These are phyloP conservation scores for Diaporthe citriasiana DNA, from an alignment of 2,329 filamentous ascomycete species.

Conservation along the genomic window DNA sequence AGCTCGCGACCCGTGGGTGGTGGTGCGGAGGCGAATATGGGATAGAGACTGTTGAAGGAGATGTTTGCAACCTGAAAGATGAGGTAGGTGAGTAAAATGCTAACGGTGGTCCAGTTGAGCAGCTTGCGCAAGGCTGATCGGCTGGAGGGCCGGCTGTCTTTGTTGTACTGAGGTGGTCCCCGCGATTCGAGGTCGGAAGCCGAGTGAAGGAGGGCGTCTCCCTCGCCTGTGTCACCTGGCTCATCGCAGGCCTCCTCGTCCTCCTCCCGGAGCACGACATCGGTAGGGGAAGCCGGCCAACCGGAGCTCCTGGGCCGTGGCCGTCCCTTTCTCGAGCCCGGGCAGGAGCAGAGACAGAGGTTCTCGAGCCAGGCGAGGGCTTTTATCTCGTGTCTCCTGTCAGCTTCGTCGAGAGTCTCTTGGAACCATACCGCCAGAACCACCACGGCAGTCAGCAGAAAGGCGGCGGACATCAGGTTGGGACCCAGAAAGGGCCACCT, in stretches of 20 bases:
- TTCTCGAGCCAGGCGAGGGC: constrained; percentile 51
- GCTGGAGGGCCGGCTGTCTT: constrained; percentile 61
- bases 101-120: constrained; percentile 83
- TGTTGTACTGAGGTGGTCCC: constrained; percentile 55
- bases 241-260: constrained; percentile 44
- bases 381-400: constrained; percentile 43
- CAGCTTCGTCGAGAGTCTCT: constrained; percentile 78
- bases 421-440: constrained; percentile 86
- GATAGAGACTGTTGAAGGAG: constrained; percentile 94
- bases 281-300: constrained; percentile 43
- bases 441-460: constrained; percentile 80
- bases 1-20: constrained; percentile 84
- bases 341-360: constrained; percentile 42
- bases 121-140: constrained; percentile 65
- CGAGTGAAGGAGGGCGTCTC: constrained; percentile 36
- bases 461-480: constrained; percentile 81
- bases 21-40: constrained; percentile 86
- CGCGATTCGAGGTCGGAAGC: constrained; percentile 41
- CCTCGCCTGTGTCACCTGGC: constrained; percentile 33
- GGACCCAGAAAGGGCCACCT: constrained; percentile 86
- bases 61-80: constrained; percentile 96
- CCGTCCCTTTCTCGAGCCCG: constrained; percentile 42
- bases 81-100: constrained; percentile 87
- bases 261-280: constrained; percentile 27
- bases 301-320: constrained; percentile 48